phyloP scores from a whole-genome alignment of 2,329 filamentous ascomycete species.

The Ascosphaera apis region DNA sequence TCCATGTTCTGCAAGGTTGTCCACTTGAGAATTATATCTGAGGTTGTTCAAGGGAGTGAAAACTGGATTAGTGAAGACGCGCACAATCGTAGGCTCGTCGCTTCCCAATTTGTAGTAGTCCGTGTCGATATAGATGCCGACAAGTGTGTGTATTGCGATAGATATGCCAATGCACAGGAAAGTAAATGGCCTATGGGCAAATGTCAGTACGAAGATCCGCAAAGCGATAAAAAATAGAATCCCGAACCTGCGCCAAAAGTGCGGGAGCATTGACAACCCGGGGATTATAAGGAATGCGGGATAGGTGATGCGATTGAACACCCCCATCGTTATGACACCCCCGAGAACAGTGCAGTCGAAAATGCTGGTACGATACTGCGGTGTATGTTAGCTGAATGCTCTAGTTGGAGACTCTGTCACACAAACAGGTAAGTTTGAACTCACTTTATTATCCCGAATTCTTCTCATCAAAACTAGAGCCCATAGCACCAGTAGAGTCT shows the following conservation, averaged over 20 bases:
- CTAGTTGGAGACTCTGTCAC: no score
- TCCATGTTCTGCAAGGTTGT: conserved; percentile 53
- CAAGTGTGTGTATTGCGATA: conserved; percentile 40
- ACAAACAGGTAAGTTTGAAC: neutral
- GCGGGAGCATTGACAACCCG: conserved; percentile 57
- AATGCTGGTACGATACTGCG: conserved; percentile 49
- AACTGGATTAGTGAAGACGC: conserved; percentile 32
- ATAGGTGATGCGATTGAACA: conserved; percentile 95
- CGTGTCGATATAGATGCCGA: conserved; percentile 67
- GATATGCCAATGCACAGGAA: conserved; percentile 41
- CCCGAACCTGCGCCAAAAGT: conserved; percentile 58
- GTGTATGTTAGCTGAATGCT: conserved; percentile 6
- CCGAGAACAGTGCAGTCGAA: conserved; percentile 58
- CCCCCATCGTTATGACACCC: conserved; percentile 57
- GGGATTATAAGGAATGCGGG: conserved; percentile 79
- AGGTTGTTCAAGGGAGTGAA: conserved; percentile 62
- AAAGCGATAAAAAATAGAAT: neutral
- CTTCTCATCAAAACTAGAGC: conserved; percentile 76
- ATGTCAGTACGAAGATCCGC: conserved; percentile 12
- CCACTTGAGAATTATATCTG: conserved; percentile 45
- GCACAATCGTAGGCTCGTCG: conserved; percentile 14
- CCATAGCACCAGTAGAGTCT: conserved; percentile 84
- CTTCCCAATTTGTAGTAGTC: conserved; percentile 39
- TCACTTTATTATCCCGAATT: conserved; percentile 55
- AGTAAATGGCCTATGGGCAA: conserved; percentile 25